Conservation (phyloP, 2,329 filamentous ascomycete species). For the Epichloe coenophiala region DNA sequence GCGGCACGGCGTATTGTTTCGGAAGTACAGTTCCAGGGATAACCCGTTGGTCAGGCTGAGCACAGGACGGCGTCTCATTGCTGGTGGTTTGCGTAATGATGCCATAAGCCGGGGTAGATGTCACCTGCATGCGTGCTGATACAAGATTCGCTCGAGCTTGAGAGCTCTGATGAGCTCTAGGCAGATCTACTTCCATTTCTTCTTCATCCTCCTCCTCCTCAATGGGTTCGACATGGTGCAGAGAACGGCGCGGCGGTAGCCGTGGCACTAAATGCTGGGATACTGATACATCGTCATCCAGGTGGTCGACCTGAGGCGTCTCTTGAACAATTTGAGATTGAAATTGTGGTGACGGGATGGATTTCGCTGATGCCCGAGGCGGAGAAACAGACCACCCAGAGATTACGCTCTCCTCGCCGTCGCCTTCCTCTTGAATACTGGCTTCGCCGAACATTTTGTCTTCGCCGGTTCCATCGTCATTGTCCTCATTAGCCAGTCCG, state of each 20-base stretch:
- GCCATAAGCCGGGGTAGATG: slow-evolving; percentile 5
- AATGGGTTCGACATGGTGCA: background rate
- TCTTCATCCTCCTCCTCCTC: slow-evolving; percentile 13
- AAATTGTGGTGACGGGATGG: background rate
- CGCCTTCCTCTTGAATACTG: background rate
- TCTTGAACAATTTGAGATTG: slow-evolving; percentile 13
- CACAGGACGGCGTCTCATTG: slow-evolving; percentile 19
- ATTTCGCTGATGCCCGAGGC: background rate
- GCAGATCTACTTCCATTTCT: slow-evolving; percentile 21
- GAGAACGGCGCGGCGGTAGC: background rate
- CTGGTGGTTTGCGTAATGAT: slow-evolving; percentile 5
- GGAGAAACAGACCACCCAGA: slow-evolving; percentile 13
- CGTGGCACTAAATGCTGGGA: background rate
- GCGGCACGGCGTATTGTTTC: background rate
- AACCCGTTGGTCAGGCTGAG: slow-evolving; percentile 15
- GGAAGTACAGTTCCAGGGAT: slow-evolving; percentile 10
- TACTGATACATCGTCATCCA: background rate
- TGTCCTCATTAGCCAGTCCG: background rate
- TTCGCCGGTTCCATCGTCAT: background rate
- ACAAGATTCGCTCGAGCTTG: slow-evolving; percentile 13
- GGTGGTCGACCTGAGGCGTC: slow-evolving; percentile 8
- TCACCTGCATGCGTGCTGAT: slow-evolving; percentile 8
- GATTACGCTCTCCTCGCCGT: background rate
- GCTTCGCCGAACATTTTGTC: background rate
- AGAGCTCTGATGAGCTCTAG: slow-evolving; percentile 12